A percentile compares a stretch with the other conserved stretches of the same genome.
These are phyloP conservation scores for Samsoniella hepiali DNA, from an alignment of 2,329 filamentous ascomycete genomes.

Conservation along the genomic window DNA sequence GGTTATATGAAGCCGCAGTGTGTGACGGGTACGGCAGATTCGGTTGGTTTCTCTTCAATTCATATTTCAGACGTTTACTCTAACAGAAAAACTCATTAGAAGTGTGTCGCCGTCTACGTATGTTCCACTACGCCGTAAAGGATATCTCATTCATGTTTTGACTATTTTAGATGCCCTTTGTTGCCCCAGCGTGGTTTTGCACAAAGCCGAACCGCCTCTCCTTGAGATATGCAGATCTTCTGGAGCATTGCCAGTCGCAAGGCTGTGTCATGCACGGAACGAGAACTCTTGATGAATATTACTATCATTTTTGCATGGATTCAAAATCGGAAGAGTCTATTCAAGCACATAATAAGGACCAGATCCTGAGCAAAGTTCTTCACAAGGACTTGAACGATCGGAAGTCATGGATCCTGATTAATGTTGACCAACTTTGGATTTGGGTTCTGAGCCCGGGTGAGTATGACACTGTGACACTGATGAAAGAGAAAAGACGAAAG, in stretches of 20 bases:
- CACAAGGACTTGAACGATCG: neutral
- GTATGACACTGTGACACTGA: neutral
- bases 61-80: neutral
- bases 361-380: neutral
- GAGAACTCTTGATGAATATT: neutral
- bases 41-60: neutral
- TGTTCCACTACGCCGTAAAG: neutral
- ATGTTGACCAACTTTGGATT: neutral
- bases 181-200: neutral
- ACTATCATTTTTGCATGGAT: neutral
- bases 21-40: neutral
- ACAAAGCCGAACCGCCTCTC: neutral
- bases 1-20: neutral
- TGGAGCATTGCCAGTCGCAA: neutral
- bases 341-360: neutral
- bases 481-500: neutral
- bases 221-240: neutral
- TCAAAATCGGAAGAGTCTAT: neutral
- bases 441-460: neutral
- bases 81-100: neutral
- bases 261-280: neutral
- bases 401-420: neutral
- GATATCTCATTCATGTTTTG: neutral
- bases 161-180: neutral
- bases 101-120: neutral